These are phyloP conservation scores for Plasmodium yoelii DNA, from an alignment of 169 alveolate species.

Conservation along the genomic window DNA sequence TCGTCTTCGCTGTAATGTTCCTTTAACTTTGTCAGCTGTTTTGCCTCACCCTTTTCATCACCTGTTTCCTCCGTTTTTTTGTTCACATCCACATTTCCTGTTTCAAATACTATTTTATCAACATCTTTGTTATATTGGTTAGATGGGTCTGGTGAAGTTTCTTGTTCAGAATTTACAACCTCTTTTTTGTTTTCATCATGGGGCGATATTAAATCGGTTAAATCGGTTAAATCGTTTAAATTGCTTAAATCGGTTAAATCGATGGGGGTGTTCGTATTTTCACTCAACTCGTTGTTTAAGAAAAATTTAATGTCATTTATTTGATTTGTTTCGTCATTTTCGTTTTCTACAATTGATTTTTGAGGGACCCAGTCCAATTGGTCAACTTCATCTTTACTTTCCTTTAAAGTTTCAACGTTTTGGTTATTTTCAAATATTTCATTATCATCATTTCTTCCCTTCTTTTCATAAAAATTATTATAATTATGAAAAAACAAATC, in stretches of 20 bases:
- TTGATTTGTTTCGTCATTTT: not conserved
- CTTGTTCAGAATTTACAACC: not conserved
- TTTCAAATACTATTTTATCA: too few species aligned
- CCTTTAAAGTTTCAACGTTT: not conserved
- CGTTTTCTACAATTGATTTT: not conserved
- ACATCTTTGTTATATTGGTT: not conserved
- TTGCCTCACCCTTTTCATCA: not conserved
- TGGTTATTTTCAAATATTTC: not conserved
- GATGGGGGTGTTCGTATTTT: not conserved
- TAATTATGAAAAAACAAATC: slow-evolving; percentile 56
- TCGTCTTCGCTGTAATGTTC: slow-evolving; percentile 15
- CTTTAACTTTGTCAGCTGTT: slow-evolving; percentile 1
- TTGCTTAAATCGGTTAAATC: not conserved
- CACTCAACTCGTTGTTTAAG: not conserved
- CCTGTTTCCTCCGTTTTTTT: not conserved
- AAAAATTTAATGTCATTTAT: not conserved
- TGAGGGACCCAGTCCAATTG: not conserved
- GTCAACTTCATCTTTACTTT: not conserved
- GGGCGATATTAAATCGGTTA: not conserved
- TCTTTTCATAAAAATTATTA: slow-evolving; percentile 47
- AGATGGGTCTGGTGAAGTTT: not conserved
- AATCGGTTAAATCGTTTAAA: not conserved
- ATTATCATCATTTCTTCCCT: slow-evolving; percentile 1
- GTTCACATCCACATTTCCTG: not conserved
- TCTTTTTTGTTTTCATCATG: too few species aligned